phyloP scores from a whole-genome alignment of 768 basidiomycete genomes.

The Auricularia auricula-judae region DNA sequence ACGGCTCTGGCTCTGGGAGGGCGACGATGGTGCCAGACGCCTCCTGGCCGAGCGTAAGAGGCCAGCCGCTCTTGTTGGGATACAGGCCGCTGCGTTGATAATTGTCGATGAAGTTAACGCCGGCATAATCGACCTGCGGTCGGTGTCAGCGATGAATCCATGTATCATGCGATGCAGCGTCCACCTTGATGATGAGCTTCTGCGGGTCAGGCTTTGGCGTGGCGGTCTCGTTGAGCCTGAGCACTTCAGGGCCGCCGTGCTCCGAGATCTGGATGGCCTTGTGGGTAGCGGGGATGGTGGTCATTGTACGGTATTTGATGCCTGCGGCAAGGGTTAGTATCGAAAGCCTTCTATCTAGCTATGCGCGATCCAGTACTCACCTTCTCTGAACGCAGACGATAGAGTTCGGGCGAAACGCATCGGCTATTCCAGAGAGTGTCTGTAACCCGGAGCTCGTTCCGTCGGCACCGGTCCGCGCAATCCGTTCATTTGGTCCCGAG shows the following conservation, averaged over 20 bases:
- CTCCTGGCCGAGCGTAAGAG: conserved; percentile 68
- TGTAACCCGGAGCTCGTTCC: no score
- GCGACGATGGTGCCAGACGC: conserved; percentile 63
- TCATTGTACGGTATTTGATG: neutral
- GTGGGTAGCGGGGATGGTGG: conserved; percentile 43
- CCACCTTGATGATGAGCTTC: conserved; percentile 45
- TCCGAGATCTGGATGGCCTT: conserved; percentile 63
- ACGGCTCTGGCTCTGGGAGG: conserved; percentile 54
- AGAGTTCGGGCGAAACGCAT: conserved; percentile 6
- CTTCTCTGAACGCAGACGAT: conserved; percentile 8
- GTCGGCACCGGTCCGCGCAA: no score
- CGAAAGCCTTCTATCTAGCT: no score
- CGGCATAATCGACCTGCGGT: conserved; percentile 56
- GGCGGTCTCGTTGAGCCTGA: conserved; percentile 55
- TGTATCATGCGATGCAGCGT: neutral
- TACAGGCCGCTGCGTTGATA: conserved; percentile 67
- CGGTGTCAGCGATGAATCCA: neutral
- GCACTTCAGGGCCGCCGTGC: conserved; percentile 68
- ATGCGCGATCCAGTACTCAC: no score
- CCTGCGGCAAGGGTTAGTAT: no score
- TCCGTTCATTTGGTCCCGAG: no score
- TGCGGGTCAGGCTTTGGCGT: conserved; percentile 52
- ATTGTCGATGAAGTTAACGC: conserved; percentile 82
- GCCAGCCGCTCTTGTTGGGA: conserved; percentile 37
- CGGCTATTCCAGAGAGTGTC: no score